phyloP scores from a whole-genome alignment of 768 basidiomycete genomes.

The Melanogaster broomeanus region DNA sequence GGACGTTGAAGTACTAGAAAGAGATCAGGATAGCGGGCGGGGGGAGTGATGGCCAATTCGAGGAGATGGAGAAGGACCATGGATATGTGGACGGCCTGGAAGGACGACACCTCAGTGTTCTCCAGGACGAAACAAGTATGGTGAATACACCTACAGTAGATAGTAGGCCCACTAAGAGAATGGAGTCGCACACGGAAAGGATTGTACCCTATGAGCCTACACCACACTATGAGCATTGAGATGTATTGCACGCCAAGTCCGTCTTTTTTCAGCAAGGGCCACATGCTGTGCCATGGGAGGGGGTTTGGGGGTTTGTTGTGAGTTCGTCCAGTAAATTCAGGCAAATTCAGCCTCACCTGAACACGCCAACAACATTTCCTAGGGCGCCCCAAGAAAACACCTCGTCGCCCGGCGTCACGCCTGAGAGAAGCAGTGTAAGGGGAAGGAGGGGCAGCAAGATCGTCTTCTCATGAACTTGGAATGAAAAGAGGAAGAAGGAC shows the following conservation, averaged over 20 bases:
- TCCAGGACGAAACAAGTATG: not conserved
- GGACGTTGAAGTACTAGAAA: constrained; percentile 84
- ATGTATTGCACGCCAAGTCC: constrained; percentile 76
- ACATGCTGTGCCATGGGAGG: constrained; percentile 65
- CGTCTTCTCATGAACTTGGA: constrained; percentile 96
- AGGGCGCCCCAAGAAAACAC: constrained; percentile 32
- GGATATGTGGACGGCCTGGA: constrained; percentile 54
- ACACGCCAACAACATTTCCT: constrained; percentile 81
- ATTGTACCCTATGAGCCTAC: constrained; percentile 76
- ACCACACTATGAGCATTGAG: constrained; percentile 74
- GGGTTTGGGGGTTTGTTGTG: not conserved
- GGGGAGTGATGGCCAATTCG: constrained; percentile 64
- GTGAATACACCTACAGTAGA: constrained; percentile 45
- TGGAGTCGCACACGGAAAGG: constrained; percentile 49
- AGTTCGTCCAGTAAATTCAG: not conserved
- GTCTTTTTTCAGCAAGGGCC: constrained; percentile 83
- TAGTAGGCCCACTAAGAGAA: constrained; percentile 53
- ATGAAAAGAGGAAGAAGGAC: constrained; percentile 95
- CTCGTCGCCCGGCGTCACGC: constrained; percentile 30
- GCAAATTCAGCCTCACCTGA: constrained; percentile 60
- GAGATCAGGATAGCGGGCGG: constrained; percentile 80
- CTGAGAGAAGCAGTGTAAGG: constrained; percentile 72
- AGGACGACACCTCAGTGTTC: constrained; percentile 1
- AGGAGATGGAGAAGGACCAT: constrained; percentile 60
- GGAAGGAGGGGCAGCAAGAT: constrained; percentile 87